Conservation (phyloP, 768 basidiomycete genomes). For the Terana coerulea region DNA sequence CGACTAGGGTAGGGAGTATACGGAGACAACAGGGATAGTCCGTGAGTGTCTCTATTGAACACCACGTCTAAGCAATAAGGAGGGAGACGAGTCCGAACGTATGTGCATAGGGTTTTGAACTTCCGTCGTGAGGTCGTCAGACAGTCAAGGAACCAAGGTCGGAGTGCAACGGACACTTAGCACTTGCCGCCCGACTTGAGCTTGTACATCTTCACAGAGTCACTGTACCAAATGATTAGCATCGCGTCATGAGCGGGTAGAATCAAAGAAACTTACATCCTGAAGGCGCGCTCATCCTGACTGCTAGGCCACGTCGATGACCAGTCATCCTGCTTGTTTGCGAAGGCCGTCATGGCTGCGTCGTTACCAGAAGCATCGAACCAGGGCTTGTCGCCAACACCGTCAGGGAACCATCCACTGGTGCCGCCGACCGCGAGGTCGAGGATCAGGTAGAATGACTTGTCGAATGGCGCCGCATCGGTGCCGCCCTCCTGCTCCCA, state of each 20-base stretch:
- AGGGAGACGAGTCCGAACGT: no score
- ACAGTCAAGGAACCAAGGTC: no score
- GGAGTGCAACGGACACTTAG: no score
- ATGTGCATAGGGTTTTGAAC: no score
- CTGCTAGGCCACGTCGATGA: slow-evolving; percentile 69
- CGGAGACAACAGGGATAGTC: not conserved
- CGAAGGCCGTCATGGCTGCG: slow-evolving; percentile 73
- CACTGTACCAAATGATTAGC: slow-evolving; percentile 17
- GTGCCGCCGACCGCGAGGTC: slow-evolving; percentile 80
- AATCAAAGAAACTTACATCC: slow-evolving; percentile 43
- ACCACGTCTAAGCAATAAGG: not conserved
- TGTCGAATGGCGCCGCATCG: slow-evolving; percentile 55
- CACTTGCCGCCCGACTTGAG: slow-evolving; percentile 19
- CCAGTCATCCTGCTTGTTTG: slow-evolving; percentile 60
- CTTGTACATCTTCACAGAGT: slow-evolving; percentile 35
- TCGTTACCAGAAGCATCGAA: slow-evolving; percentile 44
- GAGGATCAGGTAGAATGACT: slow-evolving; percentile 64
- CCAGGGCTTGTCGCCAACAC: slow-evolving; percentile 66
- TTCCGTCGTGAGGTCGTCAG: no score
- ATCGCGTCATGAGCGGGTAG: not conserved
- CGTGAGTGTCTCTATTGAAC: slow-evolving; percentile 1
- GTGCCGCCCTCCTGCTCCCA: slow-evolving; percentile 44
- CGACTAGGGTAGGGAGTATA: not conserved
- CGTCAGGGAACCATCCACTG: slow-evolving; percentile 62
- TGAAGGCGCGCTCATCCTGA: slow-evolving; percentile 60